Percentiles rank a stretch among this genome's conserved stretches.
Conservation (phyloP, 2,329 filamentous ascomycete species). For the Cytospora mali region DNA sequence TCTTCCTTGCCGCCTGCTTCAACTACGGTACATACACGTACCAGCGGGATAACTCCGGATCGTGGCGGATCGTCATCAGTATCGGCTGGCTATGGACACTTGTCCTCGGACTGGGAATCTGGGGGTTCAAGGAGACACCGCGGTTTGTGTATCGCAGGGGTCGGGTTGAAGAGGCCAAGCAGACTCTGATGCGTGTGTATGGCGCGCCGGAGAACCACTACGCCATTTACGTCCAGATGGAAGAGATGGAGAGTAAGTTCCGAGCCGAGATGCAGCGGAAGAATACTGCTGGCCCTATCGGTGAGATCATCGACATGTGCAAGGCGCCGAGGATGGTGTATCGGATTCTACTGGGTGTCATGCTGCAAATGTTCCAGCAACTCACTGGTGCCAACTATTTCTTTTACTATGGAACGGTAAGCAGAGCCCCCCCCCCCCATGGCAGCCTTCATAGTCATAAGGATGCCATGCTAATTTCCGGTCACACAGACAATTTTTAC, state of each 20-base stretch:
- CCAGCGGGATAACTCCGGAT: conserved; percentile 46
- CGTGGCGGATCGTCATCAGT: conserved; percentile 64
- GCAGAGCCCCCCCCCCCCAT: not conserved
- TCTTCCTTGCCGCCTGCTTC: conserved; percentile 60
- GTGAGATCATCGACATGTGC: conserved; percentile 61
- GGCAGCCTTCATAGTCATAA: too few relatives aligned
- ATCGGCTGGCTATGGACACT: conserved; percentile 55
- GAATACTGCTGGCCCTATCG: conserved; percentile 41
- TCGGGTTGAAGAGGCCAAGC: conserved; percentile 47
- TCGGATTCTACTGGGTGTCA: conserved; percentile 61
- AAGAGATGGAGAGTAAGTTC: conserved; percentile 57
- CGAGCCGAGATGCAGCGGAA: conserved; percentile 48
- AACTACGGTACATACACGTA: conserved; percentile 63
- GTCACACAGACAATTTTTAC: conserved; percentile 44
- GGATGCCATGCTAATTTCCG: conserved; percentile 37
- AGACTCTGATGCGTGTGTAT: conserved; percentile 52
- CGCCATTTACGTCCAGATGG: conserved; percentile 51
- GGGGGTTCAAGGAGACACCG: conserved; percentile 55
- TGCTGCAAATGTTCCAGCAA: conserved; percentile 68
- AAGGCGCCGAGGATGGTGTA: conserved; percentile 66
- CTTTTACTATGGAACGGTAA: conserved; percentile 61
- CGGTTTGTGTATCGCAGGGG: conserved; percentile 55
- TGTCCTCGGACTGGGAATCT: conserved; percentile 51
- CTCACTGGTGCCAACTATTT: conserved; percentile 65
- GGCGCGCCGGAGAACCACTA: conserved; percentile 47